These are phyloP conservation scores for Mangifera indica DNA, from an alignment of 345 rosid species.

Conservation along the genomic window DNA sequence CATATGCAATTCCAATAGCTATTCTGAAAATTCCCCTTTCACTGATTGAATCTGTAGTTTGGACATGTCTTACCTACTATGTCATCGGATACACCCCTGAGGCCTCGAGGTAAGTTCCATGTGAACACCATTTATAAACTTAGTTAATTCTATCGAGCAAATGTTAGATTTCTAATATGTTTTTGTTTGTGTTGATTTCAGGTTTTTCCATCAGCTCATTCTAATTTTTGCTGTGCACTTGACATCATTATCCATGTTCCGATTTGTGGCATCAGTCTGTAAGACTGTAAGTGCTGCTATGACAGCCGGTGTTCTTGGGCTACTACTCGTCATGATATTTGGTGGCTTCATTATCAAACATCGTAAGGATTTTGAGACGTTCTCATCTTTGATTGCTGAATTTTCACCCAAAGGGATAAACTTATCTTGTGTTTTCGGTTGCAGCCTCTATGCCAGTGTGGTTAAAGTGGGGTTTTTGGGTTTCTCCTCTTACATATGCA, in stretches of 20 bases:
- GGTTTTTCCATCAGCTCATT: constrained; percentile 69
- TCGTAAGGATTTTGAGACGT: constrained; percentile 35
- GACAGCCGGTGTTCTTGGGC: constrained; percentile 46
- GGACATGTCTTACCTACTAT: constrained; percentile 73
- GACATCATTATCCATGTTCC: constrained; percentile 67
- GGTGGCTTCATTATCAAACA: constrained; percentile 63
- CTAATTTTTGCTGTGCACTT: constrained; percentile 58
- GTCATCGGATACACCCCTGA: constrained; percentile 79
- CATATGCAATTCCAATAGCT: constrained; percentile 56
- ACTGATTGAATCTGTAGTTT: constrained; percentile 46
- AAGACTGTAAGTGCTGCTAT: constrained; percentile 49
- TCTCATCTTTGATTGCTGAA: not conserved
- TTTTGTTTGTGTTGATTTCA: constrained; percentile 13
- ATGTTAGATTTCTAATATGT: not conserved
- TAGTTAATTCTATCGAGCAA: not conserved
- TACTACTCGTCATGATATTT: constrained; percentile 43
- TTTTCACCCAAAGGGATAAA: not conserved
- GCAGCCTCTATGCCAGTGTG: constrained; percentile 74
- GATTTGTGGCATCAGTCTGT: constrained; percentile 56
- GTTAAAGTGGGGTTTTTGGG: constrained; percentile 82
- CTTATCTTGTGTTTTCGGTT: constrained; percentile 11
- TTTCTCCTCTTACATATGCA: constrained; percentile 62
- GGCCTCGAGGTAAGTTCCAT: constrained; percentile 48
- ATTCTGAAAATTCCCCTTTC: constrained; percentile 55
- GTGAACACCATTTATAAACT: not conserved